phyloP scores from a whole-genome alignment of 1,284 basidiomycete genomes.

The Polyporus tsugae region DNA sequence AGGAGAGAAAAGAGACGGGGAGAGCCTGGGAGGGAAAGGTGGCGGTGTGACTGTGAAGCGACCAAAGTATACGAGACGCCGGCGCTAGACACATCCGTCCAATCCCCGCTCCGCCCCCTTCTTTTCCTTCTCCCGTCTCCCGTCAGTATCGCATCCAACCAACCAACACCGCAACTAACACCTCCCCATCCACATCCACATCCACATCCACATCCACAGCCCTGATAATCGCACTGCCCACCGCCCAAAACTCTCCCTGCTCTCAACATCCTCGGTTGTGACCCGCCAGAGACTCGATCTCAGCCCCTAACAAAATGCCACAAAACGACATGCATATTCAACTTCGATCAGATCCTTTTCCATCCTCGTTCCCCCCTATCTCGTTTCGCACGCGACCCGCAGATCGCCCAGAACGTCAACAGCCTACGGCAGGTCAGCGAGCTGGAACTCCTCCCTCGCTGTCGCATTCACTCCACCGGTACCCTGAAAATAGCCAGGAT shows the following conservation, averaged over 20 bases:
- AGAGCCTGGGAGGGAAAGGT: conserved; percentile 15
- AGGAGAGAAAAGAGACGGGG: conserved; percentile 15
- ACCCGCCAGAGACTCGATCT: conserved; percentile 2
- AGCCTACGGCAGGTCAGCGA: background rate
- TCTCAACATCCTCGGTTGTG: background rate
- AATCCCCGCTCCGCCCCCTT: background rate
- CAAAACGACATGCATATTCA: background rate
- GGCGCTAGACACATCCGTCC: conserved; percentile 20
- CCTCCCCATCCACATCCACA: background rate
- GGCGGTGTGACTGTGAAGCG: too few species aligned
- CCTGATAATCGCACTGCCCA: background rate
- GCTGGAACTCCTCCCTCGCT: background rate
- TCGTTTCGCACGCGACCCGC: background rate
- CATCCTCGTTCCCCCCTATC: background rate
- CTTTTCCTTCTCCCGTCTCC: background rate
- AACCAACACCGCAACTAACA: conserved; percentile 1
- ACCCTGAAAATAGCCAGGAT: background rate
- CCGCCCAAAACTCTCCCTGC: background rate
- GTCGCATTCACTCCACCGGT: background rate
- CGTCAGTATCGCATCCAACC: background rate
- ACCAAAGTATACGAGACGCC: conserved; percentile 21
- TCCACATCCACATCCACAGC: background rate
- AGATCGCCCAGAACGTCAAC: background rate
- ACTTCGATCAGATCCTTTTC: background rate
- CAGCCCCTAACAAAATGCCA: background rate